Evolutionary conservation across 371 early-diverging fungal genomes (phyloP), one percentile per base, ranked within the genome.

Genomic region (Smittium culicis): DNA sequence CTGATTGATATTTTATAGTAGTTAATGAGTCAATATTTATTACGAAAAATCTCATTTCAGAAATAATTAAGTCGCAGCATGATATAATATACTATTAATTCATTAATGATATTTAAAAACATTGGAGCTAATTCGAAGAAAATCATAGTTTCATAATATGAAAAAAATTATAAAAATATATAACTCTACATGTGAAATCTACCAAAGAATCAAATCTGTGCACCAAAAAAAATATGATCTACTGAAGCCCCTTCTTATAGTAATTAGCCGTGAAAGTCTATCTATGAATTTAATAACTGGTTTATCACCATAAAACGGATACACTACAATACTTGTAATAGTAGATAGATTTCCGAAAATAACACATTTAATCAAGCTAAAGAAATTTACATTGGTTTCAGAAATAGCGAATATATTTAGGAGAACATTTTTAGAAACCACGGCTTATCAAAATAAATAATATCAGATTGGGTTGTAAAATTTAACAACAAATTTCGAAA

Each of bases 131-230:
- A 64, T 83, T 0, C 1, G 68, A 0, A 62, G 74, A 20, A 29
- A 68, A 1, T 83, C 70, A 65, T 75, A 71, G 57, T 85, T 83
- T 80, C 74, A 78, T 14, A 35, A 68, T 1, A 71, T 85, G 68
- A 58, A 72, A 0, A 67, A 70, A 31, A 73, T 73, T 33, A 67
- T 80, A 1, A 70, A 71, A 0, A 28, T 68, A 0, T 83, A 79
- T 70, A 69, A 81, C 0, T 1, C 25, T 1, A 69, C 74, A 1
- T 85, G 82, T 70, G 70, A 80, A 17, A 69, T 56, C 0, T 85
- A 83, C 68, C 68, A 71, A 27, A 64, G 77, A 1, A 60, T 69
- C 20, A 81, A 81, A 66, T 62, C 66, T 0, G 34, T 60, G 0
- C 35, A 64, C 0, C 71, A 79, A 25, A 60, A 62, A 0, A 68